Base-by-base conservation (phyloP, 1,284 basidiomycete species). In the Entoloma clypeatum region DNA sequence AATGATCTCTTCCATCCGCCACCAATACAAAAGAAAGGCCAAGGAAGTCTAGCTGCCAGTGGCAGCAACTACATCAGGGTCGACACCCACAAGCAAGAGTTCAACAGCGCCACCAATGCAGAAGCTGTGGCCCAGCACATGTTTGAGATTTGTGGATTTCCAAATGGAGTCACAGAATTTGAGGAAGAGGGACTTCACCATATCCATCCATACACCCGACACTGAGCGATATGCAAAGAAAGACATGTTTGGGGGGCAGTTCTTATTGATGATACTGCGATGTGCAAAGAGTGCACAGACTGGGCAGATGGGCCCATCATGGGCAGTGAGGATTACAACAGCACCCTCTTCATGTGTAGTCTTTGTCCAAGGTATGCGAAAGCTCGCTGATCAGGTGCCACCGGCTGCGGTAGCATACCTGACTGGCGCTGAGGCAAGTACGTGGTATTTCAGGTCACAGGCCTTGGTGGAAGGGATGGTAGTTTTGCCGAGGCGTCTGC, bases 1-100 rank as follows among this genome's bases (percentile, higher is more conserved):
- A 1, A 60, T 41, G 21, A 58, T 53, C 33, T 51, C 48, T 29
- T 58, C 49, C 3, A 62, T 53, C 2, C 46, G 34, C 0, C 56
- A 41, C 64, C 63, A 66, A 22, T 68, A 68, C 0, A 51, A 35
- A 0, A 63, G 50, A 47, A 65, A 66, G 2, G 64, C 56, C 1
- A 61, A 47, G 0, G 61, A 67, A 0, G 49, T 52, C 65, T 64
- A 68, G 0, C 59, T 41, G 0, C 65, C 66, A n/a, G n/a, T n/a
- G n/a, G n/a, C n/a, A n/a, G n/a, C n/a, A n/a, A n/a, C n/a, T n/a
- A n/a, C n/a, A n/a, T n/a, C n/a, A n/a, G n/a, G n/a, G n/a, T n/a
- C n/a, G n/a, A n/a, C n/a, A n/a, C n/a, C n/a, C n/a, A n/a, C n/a
- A n/a, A n/a, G n/a, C n/a, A n/a, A n/a, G n/a, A n/a, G n/a, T n/a